Evolutionary conservation across 257 asterid genomes (phyloP).

Genomic region (Schizonepeta tenuifolia): DNA sequence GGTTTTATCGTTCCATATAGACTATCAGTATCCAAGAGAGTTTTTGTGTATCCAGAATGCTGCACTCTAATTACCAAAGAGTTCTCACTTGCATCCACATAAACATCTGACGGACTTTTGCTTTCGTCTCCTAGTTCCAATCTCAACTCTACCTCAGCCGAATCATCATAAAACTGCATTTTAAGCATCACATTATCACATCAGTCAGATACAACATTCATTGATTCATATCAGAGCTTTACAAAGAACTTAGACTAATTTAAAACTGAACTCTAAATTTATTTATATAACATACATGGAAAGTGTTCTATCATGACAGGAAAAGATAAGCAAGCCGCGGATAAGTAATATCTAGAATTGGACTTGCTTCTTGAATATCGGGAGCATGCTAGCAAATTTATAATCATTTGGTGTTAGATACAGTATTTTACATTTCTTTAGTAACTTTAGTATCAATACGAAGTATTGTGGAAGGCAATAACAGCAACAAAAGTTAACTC

Average conservation of each 20-base stretch:
- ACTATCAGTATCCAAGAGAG: conserved; percentile 68
- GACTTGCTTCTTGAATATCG: conserved; percentile 5
- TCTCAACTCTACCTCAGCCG: conserved; percentile 86
- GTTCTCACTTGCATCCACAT: conserved; percentile 72
- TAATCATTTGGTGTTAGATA: not conserved
- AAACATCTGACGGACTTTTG: conserved; percentile 58
- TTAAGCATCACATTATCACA: conserved; percentile 21
- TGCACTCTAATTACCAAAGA: conserved; percentile 67
- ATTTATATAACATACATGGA: not conserved
- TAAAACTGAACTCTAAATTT: no score
- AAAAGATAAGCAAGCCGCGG: not conserved
- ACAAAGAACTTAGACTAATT: conserved; percentile 4
- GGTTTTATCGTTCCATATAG: conserved; percentile 86
- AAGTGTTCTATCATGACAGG: not conserved
- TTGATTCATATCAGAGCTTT: not conserved
- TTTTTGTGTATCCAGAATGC: conserved; percentile 56
- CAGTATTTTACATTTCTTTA: not conserved
- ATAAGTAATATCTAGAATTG: not conserved
- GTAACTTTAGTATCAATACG: not conserved
- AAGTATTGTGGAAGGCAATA: not conserved
- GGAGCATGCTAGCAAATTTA: not conserved
- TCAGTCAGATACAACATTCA: conserved; percentile 8
- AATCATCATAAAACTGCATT: conserved; percentile 79
- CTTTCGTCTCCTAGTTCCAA: conserved; percentile 65
- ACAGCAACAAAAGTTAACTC: not conserved